phyloP scores from a whole-genome alignment of 371 early-diverging fungal species.

The Sporodiniella umbellata region DNA sequence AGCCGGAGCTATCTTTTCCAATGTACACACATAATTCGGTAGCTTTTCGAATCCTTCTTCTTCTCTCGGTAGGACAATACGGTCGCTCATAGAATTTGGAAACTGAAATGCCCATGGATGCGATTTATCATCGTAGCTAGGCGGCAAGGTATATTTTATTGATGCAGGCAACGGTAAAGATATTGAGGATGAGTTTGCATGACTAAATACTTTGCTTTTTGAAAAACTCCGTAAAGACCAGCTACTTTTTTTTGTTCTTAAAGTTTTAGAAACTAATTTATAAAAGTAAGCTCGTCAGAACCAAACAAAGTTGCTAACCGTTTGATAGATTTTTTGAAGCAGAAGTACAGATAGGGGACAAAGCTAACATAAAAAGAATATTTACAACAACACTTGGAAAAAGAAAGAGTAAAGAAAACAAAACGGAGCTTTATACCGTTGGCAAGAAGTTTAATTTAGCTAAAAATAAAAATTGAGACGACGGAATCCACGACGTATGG shows the following conservation, averaged over 20 bases:
- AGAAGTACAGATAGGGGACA: not conserved
- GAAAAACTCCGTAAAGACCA: slow-evolving; percentile 2
- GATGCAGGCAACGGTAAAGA: not conserved
- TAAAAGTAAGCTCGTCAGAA: not conserved
- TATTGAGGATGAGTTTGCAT: not conserved
- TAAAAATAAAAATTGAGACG: not conserved
- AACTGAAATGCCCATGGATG: slow-evolving; percentile 9
- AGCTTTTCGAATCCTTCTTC: slow-evolving; percentile 17
- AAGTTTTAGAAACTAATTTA: not conserved
- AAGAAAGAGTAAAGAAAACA: not conserved
- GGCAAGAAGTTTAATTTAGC: not conserved
- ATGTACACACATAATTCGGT: slow-evolving; percentile 14
- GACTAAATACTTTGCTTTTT: not conserved
- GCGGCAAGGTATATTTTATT: not conserved
- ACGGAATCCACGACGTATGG: too few relatives aligned
- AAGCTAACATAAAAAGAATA: not conserved
- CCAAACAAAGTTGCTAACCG: not conserved
- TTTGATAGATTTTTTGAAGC: not conserved
- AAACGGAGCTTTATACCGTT: not conserved
- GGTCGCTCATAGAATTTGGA: slow-evolving; percentile 1
- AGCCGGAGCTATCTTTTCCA: slow-evolving; percentile 9
- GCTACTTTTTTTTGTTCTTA: slow-evolving; percentile 6
- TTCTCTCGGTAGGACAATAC: slow-evolving; percentile 6
- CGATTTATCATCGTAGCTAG: slow-evolving; percentile 4
- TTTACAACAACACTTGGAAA: not conserved